Base-by-base conservation (phyloP, 2,329 filamentous ascomycete genomes). In the Pseudogymnoascus sp. region DNA sequence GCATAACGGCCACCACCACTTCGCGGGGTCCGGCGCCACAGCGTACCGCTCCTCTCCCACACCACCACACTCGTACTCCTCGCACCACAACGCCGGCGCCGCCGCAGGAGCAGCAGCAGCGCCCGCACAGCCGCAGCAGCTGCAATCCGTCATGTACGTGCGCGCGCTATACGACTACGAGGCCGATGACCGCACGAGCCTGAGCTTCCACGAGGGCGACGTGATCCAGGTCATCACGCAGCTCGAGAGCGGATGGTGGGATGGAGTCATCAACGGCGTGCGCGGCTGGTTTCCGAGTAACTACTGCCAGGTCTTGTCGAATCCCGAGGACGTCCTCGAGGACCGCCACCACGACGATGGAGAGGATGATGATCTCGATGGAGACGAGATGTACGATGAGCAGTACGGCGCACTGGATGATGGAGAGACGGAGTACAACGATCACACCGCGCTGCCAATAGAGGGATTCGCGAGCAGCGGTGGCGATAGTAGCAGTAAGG, bases 281-380 rank as follows among this genome's bases (percentile, higher is more conserved):
- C 87, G 94, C 72, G 94, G 94, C 73, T 99, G 94, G 94, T 99
- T 99, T 74, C 94, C 94, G 37, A 97, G 93, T 80, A 99, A 99
- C 75, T 99, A 99, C 77, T 97, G 94, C 78, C 87, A 91, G 67
- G 86, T 94, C 65, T 88, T 97, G 69, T 84, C 86, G 63, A 86
- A 86, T 68, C 83, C 88, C 58, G 88, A 90, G 68, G 89, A 95
- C 65, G 79, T 88, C 30, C 81, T 83, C 41, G 86, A 90, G 60
- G 82, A 81, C 59, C 76, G 79, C 77, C 22, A 90, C 67, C 85
- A 89, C 58, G 79, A 83, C 2, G 84, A 85, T 59, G 84, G 85
- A 33, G 79, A 81, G 50, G 83, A 86, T 12, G 78, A 81, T n/a
- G 87, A 89, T 60, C 84, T 86, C 12, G 86, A 86, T 54, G 85